Evolutionary conservation across 768 basidiomycete genomes (phyloP), one percentile per base, ranked within the genome.

Genomic region (Postia placenta): DNA sequence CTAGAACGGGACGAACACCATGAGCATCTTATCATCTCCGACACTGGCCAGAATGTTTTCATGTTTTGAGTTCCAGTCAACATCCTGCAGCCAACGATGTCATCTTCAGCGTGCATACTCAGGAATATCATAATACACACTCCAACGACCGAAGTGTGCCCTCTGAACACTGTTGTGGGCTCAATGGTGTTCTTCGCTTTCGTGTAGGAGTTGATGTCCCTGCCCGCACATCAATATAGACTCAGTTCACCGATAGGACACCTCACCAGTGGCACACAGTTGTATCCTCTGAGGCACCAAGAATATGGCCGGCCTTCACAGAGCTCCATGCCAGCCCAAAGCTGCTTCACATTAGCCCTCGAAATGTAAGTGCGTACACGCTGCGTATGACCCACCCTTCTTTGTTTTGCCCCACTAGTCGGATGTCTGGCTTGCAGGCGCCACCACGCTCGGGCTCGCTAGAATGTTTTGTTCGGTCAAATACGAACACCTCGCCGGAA

Each of bases 281-380:
- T 74, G 85, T 91, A 65, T 98, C 96, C 65, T 98, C 94, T 4
- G 92, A 93, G 19, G 91, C 90, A 57, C 90, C 92, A 5, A 98
- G 72, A 12, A 99, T 73, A 61, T 93, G 83, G 0, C 96, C 96
- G 33, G 74, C 56, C 63, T 87, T 92, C 33, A 77, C 63, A 4
- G 91, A 85, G 70, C 80, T 96, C 96, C 96, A 99, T 19, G 89
- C 83, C 39, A 99, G 67, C 2, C 96, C 96, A 62, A 92, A 99
- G 24, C 93, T 94, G 53, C 11, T 17, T 19, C 49, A n/a, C 48
- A 51, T 22, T 0, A 9, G 20, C 20, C 7, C 9, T 11, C 20
- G 17, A 7, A 9, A 39, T 6, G 20, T 9, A 39, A 19, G 38
- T 22, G 17, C 11, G 27, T 41, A 30, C 42, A 19, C 17, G 14